phyloP scores from a whole-genome alignment of 73 alveolate genomes.

The Paramecium octaurelia region DNA sequence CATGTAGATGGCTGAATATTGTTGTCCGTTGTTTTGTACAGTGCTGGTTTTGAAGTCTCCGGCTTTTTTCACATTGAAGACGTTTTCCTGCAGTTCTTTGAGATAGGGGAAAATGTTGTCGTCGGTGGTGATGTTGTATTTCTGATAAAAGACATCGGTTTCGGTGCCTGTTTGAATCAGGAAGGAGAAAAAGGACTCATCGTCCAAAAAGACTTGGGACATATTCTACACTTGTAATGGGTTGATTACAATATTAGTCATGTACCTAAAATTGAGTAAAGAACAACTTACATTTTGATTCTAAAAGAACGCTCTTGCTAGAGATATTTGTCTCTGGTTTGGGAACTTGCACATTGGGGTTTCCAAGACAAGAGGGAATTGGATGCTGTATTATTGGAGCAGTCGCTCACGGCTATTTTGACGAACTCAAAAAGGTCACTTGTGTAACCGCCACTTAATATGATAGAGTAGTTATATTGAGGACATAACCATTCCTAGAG shows the following conservation, averaged over 20 bases:
- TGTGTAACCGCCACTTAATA: not conserved
- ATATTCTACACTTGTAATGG: not conserved
- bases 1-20: constrained; percentile 6
- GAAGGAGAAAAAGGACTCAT: not conserved
- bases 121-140: not conserved
- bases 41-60: not conserved
- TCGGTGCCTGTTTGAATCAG: not conserved
- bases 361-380: not conserved
- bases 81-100: not conserved
- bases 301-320: not conserved
- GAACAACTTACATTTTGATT: not conserved
- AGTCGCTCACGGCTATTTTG: not conserved
- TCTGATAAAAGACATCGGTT: not conserved
- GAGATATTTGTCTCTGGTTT: not conserved
- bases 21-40: not conserved
- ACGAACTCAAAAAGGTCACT: constrained; percentile 3
- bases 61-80: not conserved
- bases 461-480: not conserved
- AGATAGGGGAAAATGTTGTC: not conserved
- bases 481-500: constrained; percentile 37
- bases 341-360: not conserved
- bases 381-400: not conserved
- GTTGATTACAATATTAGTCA: not conserved
- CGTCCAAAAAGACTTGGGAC: not conserved
- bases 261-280: not conserved